Evolutionary conservation across 768 basidiomycete genomes (phyloP).

Genomic region (Trametes villosa): DNA sequence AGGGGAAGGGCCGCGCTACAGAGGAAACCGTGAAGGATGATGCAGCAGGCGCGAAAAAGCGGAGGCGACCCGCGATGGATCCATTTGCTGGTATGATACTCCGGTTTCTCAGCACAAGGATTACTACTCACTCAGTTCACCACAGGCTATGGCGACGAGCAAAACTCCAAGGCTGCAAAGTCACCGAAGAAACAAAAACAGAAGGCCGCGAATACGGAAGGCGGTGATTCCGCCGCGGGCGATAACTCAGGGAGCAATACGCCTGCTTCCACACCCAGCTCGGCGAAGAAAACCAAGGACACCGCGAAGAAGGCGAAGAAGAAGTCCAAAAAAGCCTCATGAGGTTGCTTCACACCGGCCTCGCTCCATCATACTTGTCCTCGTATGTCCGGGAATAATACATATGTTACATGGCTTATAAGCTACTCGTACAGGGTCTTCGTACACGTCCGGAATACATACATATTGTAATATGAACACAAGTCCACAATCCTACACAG

Average conservation of each 20-base stretch:
- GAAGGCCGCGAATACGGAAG: constrained; percentile 5
- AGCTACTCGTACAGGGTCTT: constrained; percentile 5
- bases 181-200: constrained; percentile 21
- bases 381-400: background rate
- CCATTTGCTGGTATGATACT: constrained; percentile 65
- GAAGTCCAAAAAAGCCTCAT: constrained; percentile 34
- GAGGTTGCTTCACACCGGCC: background rate
- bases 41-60: constrained; percentile 38
- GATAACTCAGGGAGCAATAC: constrained; percentile 31
- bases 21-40: background rate
- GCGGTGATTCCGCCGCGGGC: constrained; percentile 11
- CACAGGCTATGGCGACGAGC: constrained; percentile 40
- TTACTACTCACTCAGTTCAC: constrained; percentile 21
- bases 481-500: background rate
- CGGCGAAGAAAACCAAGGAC: constrained; percentile 30
- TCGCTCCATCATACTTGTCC: background rate
- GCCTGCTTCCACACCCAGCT: constrained; percentile 28
- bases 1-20: constrained; percentile 30
- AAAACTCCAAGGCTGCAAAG: constrained; percentile 7
- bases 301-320: constrained; percentile 41
- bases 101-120: constrained; percentile 12
- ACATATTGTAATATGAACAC: constrained; percentile 6
- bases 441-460: constrained; percentile 4
- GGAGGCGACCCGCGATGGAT: constrained; percentile 59
- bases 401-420: constrained; percentile 15